Evolutionary conservation across 2,329 filamentous ascomycete species (phyloP).

Genomic region (Paecilomyces formosus): DNA sequence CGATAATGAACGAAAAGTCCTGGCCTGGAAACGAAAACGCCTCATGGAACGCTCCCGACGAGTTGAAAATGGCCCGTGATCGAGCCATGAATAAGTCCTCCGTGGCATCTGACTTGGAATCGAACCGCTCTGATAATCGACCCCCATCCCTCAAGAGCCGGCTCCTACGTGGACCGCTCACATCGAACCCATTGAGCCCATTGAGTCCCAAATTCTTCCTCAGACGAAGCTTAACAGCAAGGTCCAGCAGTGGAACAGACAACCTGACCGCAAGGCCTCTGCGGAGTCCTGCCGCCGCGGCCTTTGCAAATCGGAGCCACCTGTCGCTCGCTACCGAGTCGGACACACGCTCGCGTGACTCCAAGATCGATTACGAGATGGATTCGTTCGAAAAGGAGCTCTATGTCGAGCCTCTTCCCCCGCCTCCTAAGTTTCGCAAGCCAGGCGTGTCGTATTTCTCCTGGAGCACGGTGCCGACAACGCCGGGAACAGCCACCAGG

Average conservation of each 20-base stretch:
- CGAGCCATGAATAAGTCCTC: neutral
- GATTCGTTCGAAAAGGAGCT: neutral
- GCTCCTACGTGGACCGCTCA: neutral
- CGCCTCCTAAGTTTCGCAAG: constrained; percentile 3
- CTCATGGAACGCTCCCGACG: neutral
- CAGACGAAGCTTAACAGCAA: neutral
- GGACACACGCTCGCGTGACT: neutral
- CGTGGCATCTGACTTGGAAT: neutral
- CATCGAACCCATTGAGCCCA: neutral
- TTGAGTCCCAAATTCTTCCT: neutral
- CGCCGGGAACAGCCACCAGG: neutral
- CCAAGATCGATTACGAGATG: neutral
- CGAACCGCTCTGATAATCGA: neutral
- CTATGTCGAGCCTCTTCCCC: neutral
- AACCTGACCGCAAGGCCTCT: neutral
- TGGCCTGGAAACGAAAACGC: neutral
- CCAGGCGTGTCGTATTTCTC: constrained; percentile 1
- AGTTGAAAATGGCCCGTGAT: neutral
- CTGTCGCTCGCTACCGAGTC: neutral
- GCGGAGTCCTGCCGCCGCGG: neutral
- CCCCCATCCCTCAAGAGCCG: neutral
- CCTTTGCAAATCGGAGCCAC: neutral
- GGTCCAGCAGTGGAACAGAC: neutral
- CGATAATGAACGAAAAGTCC: neutral
- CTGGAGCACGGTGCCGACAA: neutral